phyloP scores from a whole-genome alignment of 176 grass and related monocot species.

The Chrysopogon serrulatus region DNA sequence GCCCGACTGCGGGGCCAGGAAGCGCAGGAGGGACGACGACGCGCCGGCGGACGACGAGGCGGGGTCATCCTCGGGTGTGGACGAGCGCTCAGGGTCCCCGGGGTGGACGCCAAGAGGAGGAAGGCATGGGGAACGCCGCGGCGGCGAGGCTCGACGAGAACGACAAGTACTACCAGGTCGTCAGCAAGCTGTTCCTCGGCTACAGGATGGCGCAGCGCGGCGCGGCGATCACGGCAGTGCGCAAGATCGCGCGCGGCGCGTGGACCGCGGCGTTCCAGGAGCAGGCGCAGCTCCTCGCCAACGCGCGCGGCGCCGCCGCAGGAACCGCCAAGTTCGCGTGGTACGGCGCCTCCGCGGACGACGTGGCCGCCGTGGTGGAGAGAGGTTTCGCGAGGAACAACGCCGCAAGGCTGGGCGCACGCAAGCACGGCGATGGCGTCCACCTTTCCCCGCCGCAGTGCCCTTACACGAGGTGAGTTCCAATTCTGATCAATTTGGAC shows the following conservation, averaged over 20 bases:
- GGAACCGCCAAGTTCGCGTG: slow-evolving; percentile 57
- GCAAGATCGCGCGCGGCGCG: slow-evolving; percentile 38
- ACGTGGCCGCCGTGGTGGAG: slow-evolving; percentile 40
- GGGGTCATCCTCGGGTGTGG: slow-evolving; percentile 19
- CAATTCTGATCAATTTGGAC: neutral
- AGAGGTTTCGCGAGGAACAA: slow-evolving; percentile 46
- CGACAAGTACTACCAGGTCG: slow-evolving; percentile 53
- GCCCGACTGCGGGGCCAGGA: neutral
- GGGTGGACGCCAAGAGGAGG: neutral
- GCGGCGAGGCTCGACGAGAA: slow-evolving; percentile 20
- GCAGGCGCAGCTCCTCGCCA: slow-evolving; percentile 36
- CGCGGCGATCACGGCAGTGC: slow-evolving; percentile 50
- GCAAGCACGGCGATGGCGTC: slow-evolving; percentile 59
- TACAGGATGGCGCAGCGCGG: slow-evolving; percentile 23
- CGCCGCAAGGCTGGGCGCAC: slow-evolving; percentile 11
- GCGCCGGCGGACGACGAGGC: neutral
- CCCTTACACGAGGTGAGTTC: slow-evolving; percentile 55
- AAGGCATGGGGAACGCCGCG: slow-evolving; percentile 6
- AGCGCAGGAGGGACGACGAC: neutral
- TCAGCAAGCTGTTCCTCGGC: slow-evolving; percentile 60
- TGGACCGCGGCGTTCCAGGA: slow-evolving; percentile 45
- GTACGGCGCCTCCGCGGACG: slow-evolving; percentile 48
- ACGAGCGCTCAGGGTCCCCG: slow-evolving; percentile 35
- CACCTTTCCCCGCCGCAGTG: slow-evolving; percentile 66
- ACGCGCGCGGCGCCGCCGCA: slow-evolving; percentile 22